Evolutionary conservation across 2,329 filamentous ascomycete species (phyloP).

Genomic region (Ophiostoma ips): DNA sequence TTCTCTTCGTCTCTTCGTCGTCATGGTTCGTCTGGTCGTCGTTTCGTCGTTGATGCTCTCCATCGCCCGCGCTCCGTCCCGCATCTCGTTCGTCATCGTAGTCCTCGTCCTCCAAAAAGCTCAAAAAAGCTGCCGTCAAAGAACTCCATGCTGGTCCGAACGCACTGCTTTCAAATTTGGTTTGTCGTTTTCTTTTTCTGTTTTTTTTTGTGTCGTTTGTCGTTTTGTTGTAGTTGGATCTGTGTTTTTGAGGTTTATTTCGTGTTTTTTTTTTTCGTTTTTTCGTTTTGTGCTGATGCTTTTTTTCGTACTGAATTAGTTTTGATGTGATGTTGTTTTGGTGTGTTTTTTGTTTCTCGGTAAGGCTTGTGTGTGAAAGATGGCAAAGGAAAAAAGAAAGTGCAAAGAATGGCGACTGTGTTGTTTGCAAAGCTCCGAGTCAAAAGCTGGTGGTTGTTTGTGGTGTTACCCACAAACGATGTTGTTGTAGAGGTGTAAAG

Average conservation of each 20-base stretch:
- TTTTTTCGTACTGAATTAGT: not conserved
- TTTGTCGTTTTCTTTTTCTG: not conserved
- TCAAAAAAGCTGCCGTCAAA: not conserved
- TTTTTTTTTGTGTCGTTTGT: not conserved
- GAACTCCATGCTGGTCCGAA: not conserved
- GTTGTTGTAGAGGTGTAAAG: not conserved
- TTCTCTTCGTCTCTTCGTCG: not conserved
- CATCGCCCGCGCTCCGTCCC: not conserved
- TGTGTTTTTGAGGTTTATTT: not conserved
- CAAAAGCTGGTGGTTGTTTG: not conserved
- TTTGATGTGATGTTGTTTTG: not conserved
- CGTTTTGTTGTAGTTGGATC: not conserved
- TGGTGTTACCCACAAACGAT: not conserved
- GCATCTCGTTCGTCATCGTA: not conserved
- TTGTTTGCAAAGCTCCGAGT: not conserved
- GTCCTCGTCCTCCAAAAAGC: too few relatives aligned
- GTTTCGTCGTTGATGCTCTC: not conserved
- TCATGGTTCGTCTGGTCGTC: not conserved
- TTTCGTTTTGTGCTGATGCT: not conserved
- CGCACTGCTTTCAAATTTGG: not conserved
- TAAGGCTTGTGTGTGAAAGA: not conserved
- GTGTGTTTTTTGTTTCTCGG: not conserved
- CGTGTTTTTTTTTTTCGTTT: not conserved
- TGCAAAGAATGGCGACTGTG: not conserved
- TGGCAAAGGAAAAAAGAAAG: not conserved